phyloP scores from a whole-genome alignment of 345 rosid species.

The Eucalyptus marginata region DNA sequence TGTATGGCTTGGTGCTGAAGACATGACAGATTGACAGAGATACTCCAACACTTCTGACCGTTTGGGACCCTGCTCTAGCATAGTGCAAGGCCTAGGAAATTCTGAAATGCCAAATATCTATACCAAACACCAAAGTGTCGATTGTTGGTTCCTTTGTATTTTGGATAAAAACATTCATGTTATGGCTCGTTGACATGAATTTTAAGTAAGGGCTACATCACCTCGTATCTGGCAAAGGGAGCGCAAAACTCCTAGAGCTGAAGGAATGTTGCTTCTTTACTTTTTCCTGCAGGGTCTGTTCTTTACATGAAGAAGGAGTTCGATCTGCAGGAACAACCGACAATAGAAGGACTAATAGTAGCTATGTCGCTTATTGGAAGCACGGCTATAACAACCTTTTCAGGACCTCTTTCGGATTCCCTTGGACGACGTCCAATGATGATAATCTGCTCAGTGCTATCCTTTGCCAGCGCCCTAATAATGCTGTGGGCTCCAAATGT shows the following conservation, averaged over 20 bases:
- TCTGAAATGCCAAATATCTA: background rate
- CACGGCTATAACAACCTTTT: constrained; percentile 12
- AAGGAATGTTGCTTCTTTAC: background rate
- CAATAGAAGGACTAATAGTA: constrained; percentile 28
- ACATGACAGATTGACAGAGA: background rate
- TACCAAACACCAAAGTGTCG: background rate
- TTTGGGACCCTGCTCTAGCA: background rate
- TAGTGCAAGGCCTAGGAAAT: background rate
- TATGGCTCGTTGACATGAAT: background rate
- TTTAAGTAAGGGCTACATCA: background rate
- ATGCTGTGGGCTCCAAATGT: constrained; percentile 32
- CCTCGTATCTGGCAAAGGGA: background rate
- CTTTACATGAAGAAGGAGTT: constrained; percentile 28
- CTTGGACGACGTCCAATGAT: constrained; percentile 26
- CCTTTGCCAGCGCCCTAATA: constrained; percentile 7
- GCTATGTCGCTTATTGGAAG: constrained; percentile 22
- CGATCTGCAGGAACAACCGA: constrained; percentile 14
- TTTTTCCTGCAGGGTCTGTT: constrained; percentile 12
- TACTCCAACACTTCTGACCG: background rate
- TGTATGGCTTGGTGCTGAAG: background rate
- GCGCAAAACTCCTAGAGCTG: background rate
- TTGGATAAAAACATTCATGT: background rate
- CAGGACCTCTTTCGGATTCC: constrained; percentile 19
- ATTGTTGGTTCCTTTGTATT: background rate
- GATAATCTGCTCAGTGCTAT: constrained; percentile 13